A percentile compares a stretch with the other conserved stretches of the same genome.
These are phyloP conservation scores for Pythium angustatum DNA, from an alignment of 352 stramenopile genomes.

Conservation along the genomic window DNA sequence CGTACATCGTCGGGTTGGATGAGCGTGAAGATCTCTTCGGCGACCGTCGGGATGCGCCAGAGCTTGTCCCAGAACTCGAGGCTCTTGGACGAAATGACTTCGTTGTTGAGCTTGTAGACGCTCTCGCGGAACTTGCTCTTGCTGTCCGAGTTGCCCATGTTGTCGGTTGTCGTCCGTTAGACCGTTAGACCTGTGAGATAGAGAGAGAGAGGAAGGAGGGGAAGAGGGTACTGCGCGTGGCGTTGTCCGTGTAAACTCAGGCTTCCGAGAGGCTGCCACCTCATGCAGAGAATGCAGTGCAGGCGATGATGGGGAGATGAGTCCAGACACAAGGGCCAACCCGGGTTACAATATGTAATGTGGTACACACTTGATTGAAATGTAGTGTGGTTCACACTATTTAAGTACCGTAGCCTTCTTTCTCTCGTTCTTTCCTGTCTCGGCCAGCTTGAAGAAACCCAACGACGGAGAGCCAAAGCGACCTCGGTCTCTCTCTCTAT, in stretches of 20 bases:
- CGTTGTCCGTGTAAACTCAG: too few species aligned
- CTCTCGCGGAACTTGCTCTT: conserved; percentile 92
- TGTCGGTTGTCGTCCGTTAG: too few species aligned
- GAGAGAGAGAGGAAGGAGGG: neutral
- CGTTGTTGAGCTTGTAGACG: conserved; percentile 91
- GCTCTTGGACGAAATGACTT: conserved; percentile 82
- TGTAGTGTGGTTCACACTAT: conserved; percentile 8
- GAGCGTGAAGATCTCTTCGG: conserved; percentile 89
- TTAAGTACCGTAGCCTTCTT: too few species aligned
- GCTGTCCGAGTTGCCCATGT: conserved; percentile 88
- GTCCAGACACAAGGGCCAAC: neutral
- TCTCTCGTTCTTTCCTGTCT: neutral
- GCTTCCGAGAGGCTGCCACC: too few species aligned
- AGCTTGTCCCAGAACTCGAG: conserved; percentile 91
- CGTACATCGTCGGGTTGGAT: conserved; percentile 88
- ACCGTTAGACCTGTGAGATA: too few species aligned
- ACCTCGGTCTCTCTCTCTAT: too few species aligned
- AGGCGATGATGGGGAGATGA: conserved; percentile 16
- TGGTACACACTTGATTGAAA: conserved; percentile 4
- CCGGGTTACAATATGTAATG: too few species aligned
- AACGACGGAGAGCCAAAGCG: too few species aligned
- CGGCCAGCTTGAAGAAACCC: too few species aligned
- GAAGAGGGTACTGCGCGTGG: neutral
- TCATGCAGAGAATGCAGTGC: conserved; percentile 12
- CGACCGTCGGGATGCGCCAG: conserved; percentile 86